Percentiles rank a stretch among this genome's conserved stretches.
phyloP scores from a whole-genome alignment of 352 stramenopile genomes.

The Globisporangium splendens region DNA sequence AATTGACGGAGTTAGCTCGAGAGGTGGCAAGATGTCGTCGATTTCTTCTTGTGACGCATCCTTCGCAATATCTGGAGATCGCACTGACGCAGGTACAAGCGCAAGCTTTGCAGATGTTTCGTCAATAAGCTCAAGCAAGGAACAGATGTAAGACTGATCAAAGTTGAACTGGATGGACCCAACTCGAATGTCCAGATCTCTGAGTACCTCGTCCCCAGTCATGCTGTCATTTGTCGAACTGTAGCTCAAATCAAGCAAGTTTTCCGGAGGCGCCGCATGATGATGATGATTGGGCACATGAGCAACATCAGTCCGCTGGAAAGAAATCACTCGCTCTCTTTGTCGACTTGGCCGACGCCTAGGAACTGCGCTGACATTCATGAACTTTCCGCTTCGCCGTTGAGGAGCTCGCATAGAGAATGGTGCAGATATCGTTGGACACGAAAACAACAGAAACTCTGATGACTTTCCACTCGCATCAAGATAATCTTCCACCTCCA shows the following conservation, averaged over 20 bases:
- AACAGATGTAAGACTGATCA: conserved; percentile 82
- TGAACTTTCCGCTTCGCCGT: conserved; percentile 34
- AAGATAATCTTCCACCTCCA: conserved; percentile 78
- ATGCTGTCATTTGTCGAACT: conserved; percentile 55
- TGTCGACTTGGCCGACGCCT: conserved; percentile 34
- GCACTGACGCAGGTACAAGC: conserved; percentile 17
- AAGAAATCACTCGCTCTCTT: conserved; percentile 65
- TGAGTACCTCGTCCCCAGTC: conserved; percentile 46
- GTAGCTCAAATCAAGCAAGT: conserved; percentile 65
- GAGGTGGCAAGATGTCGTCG: conserved; percentile 36
- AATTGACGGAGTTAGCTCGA: conserved; percentile 60
- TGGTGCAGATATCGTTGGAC: conserved; percentile 57
- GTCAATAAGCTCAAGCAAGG: conserved; percentile 70
- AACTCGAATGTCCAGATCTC: conserved; percentile 66
- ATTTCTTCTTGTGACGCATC: conserved; percentile 14
- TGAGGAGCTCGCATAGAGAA: conserved; percentile 57
- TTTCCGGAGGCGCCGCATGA: conserved; percentile 22
- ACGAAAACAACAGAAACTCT: conserved; percentile 80
- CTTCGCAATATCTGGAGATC: conserved; percentile 10
- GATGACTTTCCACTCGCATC: conserved; percentile 56
- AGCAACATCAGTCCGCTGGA: conserved; percentile 29
- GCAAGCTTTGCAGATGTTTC: conserved; percentile 56
- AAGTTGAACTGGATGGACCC: conserved; percentile 81
- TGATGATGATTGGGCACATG: conserved; percentile 10
- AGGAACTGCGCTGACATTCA: conserved; percentile 18